Evolutionary conservation across 148 eudicot genomes (phyloP), one percentile per base, ranked within the genome.

Genomic region (Dianthus caryophyllus): DNA sequence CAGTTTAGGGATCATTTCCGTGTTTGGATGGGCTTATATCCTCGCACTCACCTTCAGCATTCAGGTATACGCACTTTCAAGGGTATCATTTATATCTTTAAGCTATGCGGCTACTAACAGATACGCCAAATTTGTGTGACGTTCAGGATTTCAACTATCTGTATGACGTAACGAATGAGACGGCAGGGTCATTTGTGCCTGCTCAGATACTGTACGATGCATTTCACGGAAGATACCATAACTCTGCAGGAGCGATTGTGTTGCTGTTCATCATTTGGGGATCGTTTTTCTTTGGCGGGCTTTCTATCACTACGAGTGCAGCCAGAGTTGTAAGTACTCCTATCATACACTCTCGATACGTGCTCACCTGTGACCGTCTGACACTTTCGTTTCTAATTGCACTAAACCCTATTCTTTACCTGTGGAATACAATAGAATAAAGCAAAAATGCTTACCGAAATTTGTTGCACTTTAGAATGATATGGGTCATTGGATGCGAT

Each of bases 191-290:
- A 47, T 80, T 81, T 65, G 91, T 82, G 4, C 91, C 91, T 9
- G 91, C 91, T 11, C 88, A 86, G 58, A 86, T 86, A 69, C 77
- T 86, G 11, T 86, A 84, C 29, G 91, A 86, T 63, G 91, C 91
- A 15, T 86, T 86, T 68, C 67, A 86, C 24, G 91, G 88, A 67
- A 76, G 91, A 67, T 86, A 80, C 39, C 81, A 80, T 21, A 84
- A 53, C 46, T 21, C 81, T 50, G 38, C 74, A 12, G 91, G 91
- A 71, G 91, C 91, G 21, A 70, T 86, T 17, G 38, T 86, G 26
- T 62, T 86, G 68, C 84, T 86, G 18, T 70, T 77, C 65, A 72
- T 86, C 57, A 86, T 86, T 58, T 86, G 91, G 91, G 91, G 86
- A 2, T 86, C 91, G 1, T 86, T 84, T 67, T 86, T 86, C 86